Base-by-base conservation (phyloP, 257 asterid genomes). In the Anisodus acutangulus region DNA sequence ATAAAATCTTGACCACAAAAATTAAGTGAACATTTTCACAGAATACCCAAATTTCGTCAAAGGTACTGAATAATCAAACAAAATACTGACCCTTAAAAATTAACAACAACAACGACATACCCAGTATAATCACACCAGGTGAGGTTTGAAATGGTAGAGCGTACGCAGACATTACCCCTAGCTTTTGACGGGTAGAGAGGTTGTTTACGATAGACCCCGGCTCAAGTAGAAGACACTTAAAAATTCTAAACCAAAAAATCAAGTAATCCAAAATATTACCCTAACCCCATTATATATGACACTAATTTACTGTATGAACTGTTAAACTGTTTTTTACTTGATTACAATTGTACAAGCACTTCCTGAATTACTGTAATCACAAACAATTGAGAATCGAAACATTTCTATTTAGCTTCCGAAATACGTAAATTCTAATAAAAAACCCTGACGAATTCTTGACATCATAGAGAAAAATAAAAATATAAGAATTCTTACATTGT, bases 401-500 rank as follows among this genome's bases (percentile, higher is more conserved):
- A 0, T 11, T 70, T 17, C 0, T 2, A 16, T 69, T 10, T 69
- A 35, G n/a, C 31, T 64, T 35, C 9, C 45, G 5, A 7, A 15
- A n/a, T 67, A 67, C 0, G 74, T 37, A n/a, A 43, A 70, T 41
- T 70, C 78, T 4, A 22, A 22, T 0, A 22, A 22, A 22, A 22
- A 22, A 22, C 0, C 26, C 26, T 22, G 37, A 43, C 17, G 43
- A 71, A 43, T 17, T 72, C 16, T 71, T 71, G 9, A 71, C 9
- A 43, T 71, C 0, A 45, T 9, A 71, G 8, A 9, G 39, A 9
- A 41, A 31, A 3, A 1, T 8, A 19, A 4, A 8, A 8, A 72
- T 3, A 13, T 51, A 45, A 80, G 15, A 7, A 41, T 63, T 31
- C 94, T 59, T 63, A 93, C 99, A 83, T 88, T 95, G 88, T 90